Percentiles rank a stretch among this genome's conserved stretches.
These are phyloP conservation scores for Malus domestica DNA, from an alignment of 306 rosid genomes.

Conservation along the genomic window DNA sequence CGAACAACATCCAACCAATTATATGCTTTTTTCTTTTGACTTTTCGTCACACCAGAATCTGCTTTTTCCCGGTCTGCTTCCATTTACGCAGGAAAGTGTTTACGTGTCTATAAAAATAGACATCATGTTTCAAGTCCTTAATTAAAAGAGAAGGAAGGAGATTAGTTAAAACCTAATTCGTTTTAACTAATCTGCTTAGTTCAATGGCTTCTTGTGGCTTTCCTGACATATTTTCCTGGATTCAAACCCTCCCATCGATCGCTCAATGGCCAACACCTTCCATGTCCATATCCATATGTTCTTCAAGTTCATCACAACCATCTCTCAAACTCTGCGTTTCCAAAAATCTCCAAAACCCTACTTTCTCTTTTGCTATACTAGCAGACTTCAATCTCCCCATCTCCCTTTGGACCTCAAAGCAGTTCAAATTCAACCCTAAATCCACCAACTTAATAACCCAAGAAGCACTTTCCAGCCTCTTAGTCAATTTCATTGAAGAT, in stretches of 20 bases:
- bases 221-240: conserved; percentile 67
- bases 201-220: conserved; percentile 51
- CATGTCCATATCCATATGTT: conserved; percentile 39
- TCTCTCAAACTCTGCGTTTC: conserved; percentile 60
- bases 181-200: not conserved
- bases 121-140: not conserved
- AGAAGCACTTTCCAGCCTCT: conserved; percentile 42
- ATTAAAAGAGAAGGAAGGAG: not conserved
- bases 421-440: conserved; percentile 36
- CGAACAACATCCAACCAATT: conserved; percentile 20
- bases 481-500: conserved; percentile 53
- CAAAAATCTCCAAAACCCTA: conserved; percentile 34
- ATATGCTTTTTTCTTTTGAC: conserved; percentile 29
- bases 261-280: conserved; percentile 56
- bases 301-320: conserved; percentile 54
- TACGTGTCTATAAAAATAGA: conserved; percentile 7
- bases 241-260: conserved; percentile 67
- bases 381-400: conserved; percentile 63
- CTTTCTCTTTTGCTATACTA: conserved; percentile 38
- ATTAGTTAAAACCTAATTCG: not conserved
- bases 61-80: not conserved
- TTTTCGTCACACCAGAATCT: conserved; percentile 33
- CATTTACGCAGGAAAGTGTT: conserved; percentile 4
- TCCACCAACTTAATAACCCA: conserved; percentile 22
- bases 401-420: conserved; percentile 75